Conservation (phyloP, 371 early-diverging fungal species). For the Globomyces sp. region DNA sequence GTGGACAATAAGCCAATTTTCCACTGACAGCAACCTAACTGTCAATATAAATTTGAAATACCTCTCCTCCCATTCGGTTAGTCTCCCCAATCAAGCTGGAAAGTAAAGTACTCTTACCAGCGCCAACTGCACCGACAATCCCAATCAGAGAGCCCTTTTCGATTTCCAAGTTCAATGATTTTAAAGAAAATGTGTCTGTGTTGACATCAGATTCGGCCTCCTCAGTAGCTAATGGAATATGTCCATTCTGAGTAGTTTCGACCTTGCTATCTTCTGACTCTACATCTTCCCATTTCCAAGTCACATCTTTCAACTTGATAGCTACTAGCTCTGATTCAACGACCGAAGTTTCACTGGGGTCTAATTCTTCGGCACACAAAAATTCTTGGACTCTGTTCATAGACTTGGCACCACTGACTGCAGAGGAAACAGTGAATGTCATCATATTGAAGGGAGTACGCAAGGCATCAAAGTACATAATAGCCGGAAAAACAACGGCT, state of each 20-base stretch:
- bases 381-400: conserved; percentile 69
- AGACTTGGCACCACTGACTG: conserved; percentile 70
- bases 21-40: conserved; percentile 32
- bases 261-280: background rate
- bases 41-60: conserved; percentile 23
- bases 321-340: background rate
- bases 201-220: too few relatives aligned
- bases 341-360: background rate
- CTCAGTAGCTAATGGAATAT: too few relatives aligned
- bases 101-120: conserved; percentile 57
- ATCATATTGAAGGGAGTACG: conserved; percentile 65
- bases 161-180: conserved; percentile 37
- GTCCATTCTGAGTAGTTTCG: background rate
- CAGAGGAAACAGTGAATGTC: conserved; percentile 61
- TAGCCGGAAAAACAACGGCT: conserved; percentile 41
- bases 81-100: conserved; percentile 58
- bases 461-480: conserved; percentile 43
- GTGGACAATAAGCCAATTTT: conserved; percentile 46
- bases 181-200: conserved; percentile 15
- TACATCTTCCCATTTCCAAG: conserved; percentile 11
- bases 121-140: conserved; percentile 59
- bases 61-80: conserved; percentile 27
- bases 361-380: conserved; percentile 64
- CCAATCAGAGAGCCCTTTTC: conserved; percentile 49
- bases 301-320: conserved; percentile 1